phyloP scores from a whole-genome alignment of 805 yeast genomes.

The Cyberlindnera saturnus region DNA sequence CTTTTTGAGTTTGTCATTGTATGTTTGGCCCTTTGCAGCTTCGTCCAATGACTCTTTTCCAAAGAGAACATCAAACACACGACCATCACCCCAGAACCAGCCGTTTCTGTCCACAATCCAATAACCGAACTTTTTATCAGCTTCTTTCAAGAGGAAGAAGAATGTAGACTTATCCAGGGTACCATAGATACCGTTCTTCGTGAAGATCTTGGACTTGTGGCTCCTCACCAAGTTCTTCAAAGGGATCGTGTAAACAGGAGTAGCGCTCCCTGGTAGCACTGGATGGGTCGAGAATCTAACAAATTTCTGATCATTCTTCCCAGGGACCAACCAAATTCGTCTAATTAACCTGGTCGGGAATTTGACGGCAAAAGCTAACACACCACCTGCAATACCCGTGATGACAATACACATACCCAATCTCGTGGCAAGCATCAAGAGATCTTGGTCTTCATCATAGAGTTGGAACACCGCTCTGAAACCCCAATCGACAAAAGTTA shows the following conservation, averaged over 20 bases:
- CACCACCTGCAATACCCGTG: slow-evolving; percentile 29
- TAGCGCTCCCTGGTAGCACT: slow-evolving; percentile 64
- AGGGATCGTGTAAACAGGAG: slow-evolving; percentile 65
- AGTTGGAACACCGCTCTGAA: slow-evolving; percentile 43
- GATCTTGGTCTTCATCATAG: slow-evolving; percentile 45
- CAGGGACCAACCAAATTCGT: slow-evolving; percentile 73
- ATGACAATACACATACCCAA: slow-evolving; percentile 37
- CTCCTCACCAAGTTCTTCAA: slow-evolving; percentile 48
- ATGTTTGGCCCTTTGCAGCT: slow-evolving; percentile 43
- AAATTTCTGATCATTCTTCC: slow-evolving; percentile 29
- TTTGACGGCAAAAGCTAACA: slow-evolving; percentile 30
- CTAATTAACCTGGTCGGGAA: slow-evolving; percentile 69
- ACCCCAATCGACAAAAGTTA: slow-evolving; percentile 53
- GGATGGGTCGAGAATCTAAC: slow-evolving; percentile 72
- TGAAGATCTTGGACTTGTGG: slow-evolving; percentile 64
- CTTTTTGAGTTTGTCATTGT: slow-evolving; percentile 18
- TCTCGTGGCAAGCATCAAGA: slow-evolving; percentile 29
- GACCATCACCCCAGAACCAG: slow-evolving; percentile 90
- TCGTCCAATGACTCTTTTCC: slow-evolving; percentile 74
- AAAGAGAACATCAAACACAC: slow-evolving; percentile 75
- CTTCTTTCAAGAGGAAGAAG: slow-evolving; percentile 65
- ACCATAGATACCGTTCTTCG: slow-evolving; percentile 85
- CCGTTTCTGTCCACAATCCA: slow-evolving; percentile 80
- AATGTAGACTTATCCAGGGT: slow-evolving; percentile 71
- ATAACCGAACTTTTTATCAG: slow-evolving; percentile 42